Base-by-base conservation (phyloP, 2,329 filamentous ascomycete species). In the Arachnomyces sp. region DNA sequence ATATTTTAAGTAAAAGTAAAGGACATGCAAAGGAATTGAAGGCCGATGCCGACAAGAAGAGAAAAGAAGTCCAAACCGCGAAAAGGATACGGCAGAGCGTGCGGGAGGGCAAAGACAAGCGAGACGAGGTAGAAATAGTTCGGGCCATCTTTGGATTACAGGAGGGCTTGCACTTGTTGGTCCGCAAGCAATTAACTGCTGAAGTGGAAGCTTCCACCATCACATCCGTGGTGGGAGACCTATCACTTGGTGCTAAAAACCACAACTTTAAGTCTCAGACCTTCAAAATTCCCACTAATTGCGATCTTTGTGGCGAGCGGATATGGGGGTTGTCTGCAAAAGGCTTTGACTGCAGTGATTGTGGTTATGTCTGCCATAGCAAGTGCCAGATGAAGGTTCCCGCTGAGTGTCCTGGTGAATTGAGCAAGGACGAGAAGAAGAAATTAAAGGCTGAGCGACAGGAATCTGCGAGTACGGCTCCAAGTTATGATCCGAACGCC, bases 301-400 rank as follows among this genome's bases (percentile, higher is more conserved):
- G 92, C 66, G 92, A 98, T 61, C 74, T 95, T 9, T 98, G 92
- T 53, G 89, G 89, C 13, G 92, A 98, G 58, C 79, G 92, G 18
- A 94, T 98, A 59, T 98, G 92, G 92, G 92, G 92, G 1, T 64
- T 98, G 31, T 94, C 87, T 20, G 90, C 92, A 29, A 98, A 98
- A 65, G 92, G 92, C 0, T 93, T 94, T 57, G 89, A 94, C 59
- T 98, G 92, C 57, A 79, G 84, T 51, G 90, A 96, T 61, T 98
- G 92, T 56, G 92, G 93, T 28, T 98, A 95, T 65, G 95, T 89
- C 2, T 98, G 92, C 58, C 92, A 98, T 65, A 93, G 82, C 70
- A 98, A 98, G 67, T 98, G 92, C 61, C 87, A 98, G 68, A 92
- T 98, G 82, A 98, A 96, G 65, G 92, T 96, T 0, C 88, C 92